Evolutionary conservation across 2,329 filamentous ascomycete species (phyloP).

Genomic region (Drechslerella dactyloides): DNA sequence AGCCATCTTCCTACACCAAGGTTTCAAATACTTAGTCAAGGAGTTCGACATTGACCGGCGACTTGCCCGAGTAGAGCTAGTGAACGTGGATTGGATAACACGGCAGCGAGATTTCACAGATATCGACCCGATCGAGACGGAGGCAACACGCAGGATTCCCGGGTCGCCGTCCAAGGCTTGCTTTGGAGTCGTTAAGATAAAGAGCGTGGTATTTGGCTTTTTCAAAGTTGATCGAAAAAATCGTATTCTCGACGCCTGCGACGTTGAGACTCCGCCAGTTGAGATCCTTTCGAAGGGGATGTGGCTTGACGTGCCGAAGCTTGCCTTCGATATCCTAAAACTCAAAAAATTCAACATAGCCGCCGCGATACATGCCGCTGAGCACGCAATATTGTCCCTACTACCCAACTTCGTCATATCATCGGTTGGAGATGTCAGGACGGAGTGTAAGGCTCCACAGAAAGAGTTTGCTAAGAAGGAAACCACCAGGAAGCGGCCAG

Average conservation of each 20-base stretch:
- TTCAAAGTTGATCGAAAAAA: constrained; percentile 93
- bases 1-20: constrained; percentile 95
- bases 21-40: constrained; percentile 87
- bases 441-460: constrained; percentile 86
- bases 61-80: constrained; percentile 84
- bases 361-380: constrained; percentile 89
- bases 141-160: constrained; percentile 77
- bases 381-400: constrained; percentile 83
- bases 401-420: constrained; percentile 90
- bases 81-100: constrained; percentile 94
- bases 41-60: constrained; percentile 78
- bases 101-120: constrained; percentile 92
- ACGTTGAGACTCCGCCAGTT: constrained; percentile 91
- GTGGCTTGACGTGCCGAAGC: constrained; percentile 89
- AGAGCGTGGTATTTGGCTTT: constrained; percentile 90
- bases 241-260: constrained; percentile 81
- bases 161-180: constrained; percentile 66
- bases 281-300: constrained; percentile 84
- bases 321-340: constrained; percentile 78
- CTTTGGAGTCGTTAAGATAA: constrained; percentile 83
- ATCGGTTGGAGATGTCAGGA: constrained; percentile 88
- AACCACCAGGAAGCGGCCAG: constrained; percentile 78
- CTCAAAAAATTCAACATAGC: constrained; percentile 77
- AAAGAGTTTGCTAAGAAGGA: constrained; percentile 83
- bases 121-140: constrained; percentile 89